Evolutionary conservation across 345 rosid species (phyloP).

Genomic region (Populus nigra): DNA sequence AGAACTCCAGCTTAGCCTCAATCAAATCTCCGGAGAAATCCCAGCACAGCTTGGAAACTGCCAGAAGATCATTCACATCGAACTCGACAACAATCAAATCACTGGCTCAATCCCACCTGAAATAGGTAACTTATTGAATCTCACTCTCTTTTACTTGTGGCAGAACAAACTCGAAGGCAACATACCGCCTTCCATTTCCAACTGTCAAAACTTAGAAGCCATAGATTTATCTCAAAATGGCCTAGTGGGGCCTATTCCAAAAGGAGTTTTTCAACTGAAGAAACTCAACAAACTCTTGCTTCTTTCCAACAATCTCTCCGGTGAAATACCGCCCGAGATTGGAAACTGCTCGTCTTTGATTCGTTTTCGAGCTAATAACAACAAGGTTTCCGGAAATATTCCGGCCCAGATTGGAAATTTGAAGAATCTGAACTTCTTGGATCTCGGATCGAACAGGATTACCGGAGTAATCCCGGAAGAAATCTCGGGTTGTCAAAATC

Average conservation of each 20-base stretch:
- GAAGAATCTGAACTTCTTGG: conserved; percentile 65
- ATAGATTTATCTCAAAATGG: conserved; percentile 72
- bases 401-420: conserved; percentile 60
- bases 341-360: conserved; percentile 65
- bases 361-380: conserved; percentile 62
- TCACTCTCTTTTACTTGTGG: conserved; percentile 75
- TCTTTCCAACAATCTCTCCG: conserved; percentile 69
- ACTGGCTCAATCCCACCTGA: conserved; percentile 68
- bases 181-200: conserved; percentile 61
- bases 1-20: conserved; percentile 73
- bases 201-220: conserved; percentile 68
- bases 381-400: conserved; percentile 52
- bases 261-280: conserved; percentile 54
- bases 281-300: conserved; percentile 77
- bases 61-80: conserved; percentile 54
- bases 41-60: conserved; percentile 61
- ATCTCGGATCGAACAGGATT: conserved; percentile 63
- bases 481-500: conserved; percentile 57
- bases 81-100: conserved; percentile 79
- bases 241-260: conserved; percentile 72
- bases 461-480: conserved; percentile 57
- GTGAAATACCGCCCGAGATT: conserved; percentile 56
- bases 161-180: conserved; percentile 74
- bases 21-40: conserved; percentile 72
- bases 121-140: conserved; percentile 53